phyloP scores from a whole-genome alignment of 257 asterid genomes.

The Salvia splendens region DNA sequence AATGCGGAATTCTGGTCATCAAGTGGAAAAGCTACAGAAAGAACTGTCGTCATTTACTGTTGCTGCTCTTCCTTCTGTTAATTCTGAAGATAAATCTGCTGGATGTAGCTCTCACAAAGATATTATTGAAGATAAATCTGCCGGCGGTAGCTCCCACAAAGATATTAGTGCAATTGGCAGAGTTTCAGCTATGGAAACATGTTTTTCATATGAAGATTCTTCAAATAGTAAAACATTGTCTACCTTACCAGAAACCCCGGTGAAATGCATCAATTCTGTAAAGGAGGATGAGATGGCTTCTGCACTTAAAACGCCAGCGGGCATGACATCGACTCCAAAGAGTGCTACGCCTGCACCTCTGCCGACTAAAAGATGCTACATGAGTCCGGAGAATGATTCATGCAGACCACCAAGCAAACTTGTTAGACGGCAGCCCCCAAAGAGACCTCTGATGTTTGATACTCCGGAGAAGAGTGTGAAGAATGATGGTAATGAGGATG shows the following conservation, averaged over 20 bases:
- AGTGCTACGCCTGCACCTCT: conserved; percentile 60
- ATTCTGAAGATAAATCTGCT: conserved; percentile 17
- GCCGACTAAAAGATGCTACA: conserved; percentile 64
- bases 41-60: conserved; percentile 6
- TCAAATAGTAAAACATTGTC: conserved; percentile 15
- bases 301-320: conserved; percentile 49
- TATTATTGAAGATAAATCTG: conserved; percentile 9
- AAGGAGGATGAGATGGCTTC: conserved; percentile 28
- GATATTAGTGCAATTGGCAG: conserved; percentile 19
- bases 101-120: conserved; percentile 7
- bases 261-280: conserved; percentile 36
- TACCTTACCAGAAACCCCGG: conserved; percentile 54
- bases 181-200: conserved; percentile 20
- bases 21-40: conserved; percentile 24
- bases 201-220: conserved; percentile 25
- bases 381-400: conserved; percentile 67
- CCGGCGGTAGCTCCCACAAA: not conserved
- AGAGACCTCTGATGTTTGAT: conserved; percentile 70
- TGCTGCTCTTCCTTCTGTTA: conserved; percentile 27
- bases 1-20: conserved; percentile 19
- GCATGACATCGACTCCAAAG: conserved; percentile 57
- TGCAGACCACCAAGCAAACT: conserved; percentile 52
- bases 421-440: conserved; percentile 63
- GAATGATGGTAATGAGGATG: conserved; percentile 35
- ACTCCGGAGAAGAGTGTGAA: conserved; percentile 61